Evolutionary conservation across 2,329 filamentous ascomycete genomes (phyloP).

Genomic region (Madurella fahalii): DNA sequence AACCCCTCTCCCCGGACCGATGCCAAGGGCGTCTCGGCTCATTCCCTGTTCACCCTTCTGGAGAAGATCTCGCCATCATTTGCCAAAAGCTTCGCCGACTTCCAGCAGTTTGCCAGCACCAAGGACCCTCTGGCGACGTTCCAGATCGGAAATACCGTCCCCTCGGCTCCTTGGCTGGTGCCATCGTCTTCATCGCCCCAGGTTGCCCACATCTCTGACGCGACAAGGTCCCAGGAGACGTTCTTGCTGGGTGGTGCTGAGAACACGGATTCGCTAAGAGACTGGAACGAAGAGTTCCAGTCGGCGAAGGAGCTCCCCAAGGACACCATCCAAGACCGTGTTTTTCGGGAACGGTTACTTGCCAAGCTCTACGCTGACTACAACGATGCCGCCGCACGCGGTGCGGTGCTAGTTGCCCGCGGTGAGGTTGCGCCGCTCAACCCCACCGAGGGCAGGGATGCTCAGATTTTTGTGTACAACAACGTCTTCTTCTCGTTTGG

Average conservation of each 20-base stretch:
- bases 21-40: constrained; percentile 73
- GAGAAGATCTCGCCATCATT: constrained; percentile 80
- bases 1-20: constrained; percentile 78
- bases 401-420: constrained; percentile 84
- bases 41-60: constrained; percentile 82
- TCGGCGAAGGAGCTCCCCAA: constrained; percentile 92
- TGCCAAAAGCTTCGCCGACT: constrained; percentile 64
- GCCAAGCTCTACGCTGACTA: constrained; percentile 98
- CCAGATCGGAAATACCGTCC: constrained; percentile 92
- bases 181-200: constrained; percentile 61
- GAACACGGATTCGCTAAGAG: constrained; percentile 87
- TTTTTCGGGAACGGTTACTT: constrained; percentile 89
- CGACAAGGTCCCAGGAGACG: constrained; percentile 86
- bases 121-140: constrained; percentile 89
- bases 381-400: constrained; percentile 88
- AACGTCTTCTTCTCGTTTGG: constrained; percentile 99
- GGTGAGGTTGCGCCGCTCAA: constrained; percentile 93
- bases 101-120: constrained; percentile 80
- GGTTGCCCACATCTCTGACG: constrained; percentile 72
- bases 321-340: constrained; percentile 88
- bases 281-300: constrained; percentile 99
- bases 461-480: constrained; percentile 99
- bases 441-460: constrained; percentile 86
- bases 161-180: constrained; percentile 88
- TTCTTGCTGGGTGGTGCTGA: constrained; percentile 87